Evolutionary conservation across 768 basidiomycete species (phyloP).

Genomic region (Boletus rex-veris): DNA sequence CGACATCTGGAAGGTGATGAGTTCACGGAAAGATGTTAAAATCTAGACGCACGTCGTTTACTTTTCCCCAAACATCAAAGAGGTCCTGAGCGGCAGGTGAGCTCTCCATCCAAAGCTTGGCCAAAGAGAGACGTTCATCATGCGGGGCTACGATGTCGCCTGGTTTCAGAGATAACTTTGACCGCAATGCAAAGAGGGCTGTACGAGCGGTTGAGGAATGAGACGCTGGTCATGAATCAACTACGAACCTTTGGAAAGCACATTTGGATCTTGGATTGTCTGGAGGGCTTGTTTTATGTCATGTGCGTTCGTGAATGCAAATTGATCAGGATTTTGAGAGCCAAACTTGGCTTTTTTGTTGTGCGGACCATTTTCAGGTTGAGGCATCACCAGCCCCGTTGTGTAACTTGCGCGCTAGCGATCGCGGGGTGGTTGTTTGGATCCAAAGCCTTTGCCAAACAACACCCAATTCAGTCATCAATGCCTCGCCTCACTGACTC

Average conservation of each 20-base stretch:
- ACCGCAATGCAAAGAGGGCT: constrained; percentile 55
- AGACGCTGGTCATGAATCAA: background rate
- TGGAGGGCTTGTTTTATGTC: constrained; percentile 25
- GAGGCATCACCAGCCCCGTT: constrained; percentile 14
- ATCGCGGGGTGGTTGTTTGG: constrained; percentile 19
- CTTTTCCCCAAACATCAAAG: constrained; percentile 58
- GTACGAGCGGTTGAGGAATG: background rate
- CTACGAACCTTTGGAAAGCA: constrained; percentile 23
- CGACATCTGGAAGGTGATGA: constrained; percentile 34
- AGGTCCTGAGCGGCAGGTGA: constrained; percentile 57
- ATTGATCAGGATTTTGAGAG: constrained; percentile 3
- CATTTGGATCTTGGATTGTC: constrained; percentile 10
- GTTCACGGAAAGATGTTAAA: background rate
- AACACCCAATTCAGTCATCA: background rate
- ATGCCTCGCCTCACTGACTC: too few relatives aligned
- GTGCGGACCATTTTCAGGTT: background rate
- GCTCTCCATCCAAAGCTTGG: constrained; percentile 58
- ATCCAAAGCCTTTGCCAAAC: constrained; percentile 27
- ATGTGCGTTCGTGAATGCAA: constrained; percentile 15
- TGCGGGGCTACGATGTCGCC: constrained; percentile 50
- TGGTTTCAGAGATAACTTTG: constrained; percentile 46
- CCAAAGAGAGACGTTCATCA: constrained; percentile 59
- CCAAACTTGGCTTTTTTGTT: constrained; percentile 26
- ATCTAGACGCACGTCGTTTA: constrained; percentile 43
- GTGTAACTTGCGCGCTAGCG: background rate